Evolutionary conservation across 306 rosid genomes (phyloP), one percentile per base, ranked within the genome.

Genomic region (Sechiopsis laciniata): DNA sequence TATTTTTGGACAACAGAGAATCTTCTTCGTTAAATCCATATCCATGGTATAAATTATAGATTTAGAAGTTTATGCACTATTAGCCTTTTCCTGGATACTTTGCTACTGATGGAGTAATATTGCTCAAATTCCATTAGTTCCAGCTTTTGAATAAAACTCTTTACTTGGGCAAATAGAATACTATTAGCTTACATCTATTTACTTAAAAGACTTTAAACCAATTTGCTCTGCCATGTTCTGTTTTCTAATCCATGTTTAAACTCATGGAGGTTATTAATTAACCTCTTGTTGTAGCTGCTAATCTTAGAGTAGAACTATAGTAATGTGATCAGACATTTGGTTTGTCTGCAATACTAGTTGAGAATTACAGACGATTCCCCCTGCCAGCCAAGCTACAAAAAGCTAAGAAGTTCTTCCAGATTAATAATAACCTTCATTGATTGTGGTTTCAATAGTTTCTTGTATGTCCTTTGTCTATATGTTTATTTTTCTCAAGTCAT

Each of bases 1-100:
- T 57, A 73, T 46, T 73, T 73, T 57, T 57, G 67, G 37, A 57
- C 76, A 58, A 72, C 26, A 29, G 76, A 50, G 11, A 4, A 50
- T 46, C 60, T 70, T 24, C 24, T 52, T 70, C 46, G 51, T 52
- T 46, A 22, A 21, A 69, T 50, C 42, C 73, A 52, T 51, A 50
- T 52, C 56, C 46, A 70, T 52, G 60, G 24, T 52, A 26, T 24
- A 70, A 70, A 10, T 70, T 70, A 70, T 51, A 70, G 74, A 50
- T 51, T 70, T 46, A 70, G 56, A 70, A 70, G 60, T 70, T 50
- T 11, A 68, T 48, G 60, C 45, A 32, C 56, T 51, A 50, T 69
- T 24, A 50, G 46, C 20, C 7, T 50, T 69, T 14, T 9, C 32
- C 48, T 42, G 48, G 48, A 42, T 42, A 42, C 48, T 66, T 66